phyloP scores from a whole-genome alignment of 2,329 filamentous ascomycete genomes.

The Penicillium capsulatum region DNA sequence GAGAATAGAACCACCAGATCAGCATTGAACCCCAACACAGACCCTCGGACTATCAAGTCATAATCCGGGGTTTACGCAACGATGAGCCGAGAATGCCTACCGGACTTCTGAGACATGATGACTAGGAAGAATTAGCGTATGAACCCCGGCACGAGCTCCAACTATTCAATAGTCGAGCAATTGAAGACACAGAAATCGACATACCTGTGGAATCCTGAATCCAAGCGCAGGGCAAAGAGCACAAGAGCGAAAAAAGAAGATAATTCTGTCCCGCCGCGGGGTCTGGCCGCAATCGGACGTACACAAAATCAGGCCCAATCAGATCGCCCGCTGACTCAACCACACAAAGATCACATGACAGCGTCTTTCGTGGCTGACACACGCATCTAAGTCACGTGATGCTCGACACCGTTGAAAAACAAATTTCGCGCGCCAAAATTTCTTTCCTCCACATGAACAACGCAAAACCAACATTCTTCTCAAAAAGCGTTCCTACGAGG shows the following conservation, averaged over 20 bases:
- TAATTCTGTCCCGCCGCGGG: constrained; percentile 24
- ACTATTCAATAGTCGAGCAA: constrained; percentile 5
- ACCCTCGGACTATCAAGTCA: constrained; percentile 10
- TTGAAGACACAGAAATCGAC: constrained; percentile 1
- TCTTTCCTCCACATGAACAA: constrained; percentile 51
- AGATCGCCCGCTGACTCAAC: neutral
- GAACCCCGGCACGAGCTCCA: neutral
- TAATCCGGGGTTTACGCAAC: constrained; percentile 17
- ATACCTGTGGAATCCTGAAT: constrained; percentile 18
- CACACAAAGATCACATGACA: neutral
- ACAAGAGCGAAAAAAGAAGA: constrained; percentile 15
- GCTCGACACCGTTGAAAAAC: constrained; percentile 12
- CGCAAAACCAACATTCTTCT: constrained; percentile 53
- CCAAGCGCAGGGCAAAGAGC: constrained; percentile 16
- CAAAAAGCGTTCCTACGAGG: constrained; percentile 57
- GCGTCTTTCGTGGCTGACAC: no score
- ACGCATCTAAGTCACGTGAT: constrained; percentile 22
- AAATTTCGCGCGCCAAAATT: constrained; percentile 14
- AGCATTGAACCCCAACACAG: constrained; percentile 7
- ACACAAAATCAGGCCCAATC: constrained; percentile 2
- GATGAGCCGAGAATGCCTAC: constrained; percentile 27
- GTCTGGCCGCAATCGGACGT: constrained; percentile 24
- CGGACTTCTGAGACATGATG: constrained; percentile 41
- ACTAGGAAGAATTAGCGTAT: constrained; percentile 17
- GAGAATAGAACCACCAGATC: constrained; percentile 5